These are phyloP conservation scores for Drechslerella coelobrocha DNA, from an alignment of 2,329 filamentous ascomycete species.

Conservation along the genomic window DNA sequence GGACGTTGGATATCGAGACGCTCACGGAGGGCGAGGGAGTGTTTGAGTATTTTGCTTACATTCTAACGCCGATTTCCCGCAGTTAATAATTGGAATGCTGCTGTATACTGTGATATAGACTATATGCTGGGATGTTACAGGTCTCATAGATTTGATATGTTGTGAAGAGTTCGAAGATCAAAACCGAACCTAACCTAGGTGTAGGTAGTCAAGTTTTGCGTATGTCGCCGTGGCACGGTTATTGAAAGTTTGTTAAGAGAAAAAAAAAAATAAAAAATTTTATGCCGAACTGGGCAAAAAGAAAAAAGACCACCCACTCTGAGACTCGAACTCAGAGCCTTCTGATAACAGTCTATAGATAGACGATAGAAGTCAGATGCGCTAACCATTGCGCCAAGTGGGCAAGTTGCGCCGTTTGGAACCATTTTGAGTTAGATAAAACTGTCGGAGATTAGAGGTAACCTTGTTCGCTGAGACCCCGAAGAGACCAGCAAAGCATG, in stretches of 20 bases:
- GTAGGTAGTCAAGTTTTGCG: too few relatives aligned
- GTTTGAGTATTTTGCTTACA: slow-evolving; percentile 53
- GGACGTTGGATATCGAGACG: slow-evolving; percentile 50
- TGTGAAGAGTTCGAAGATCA: too few relatives aligned
- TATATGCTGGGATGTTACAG: too few relatives aligned
- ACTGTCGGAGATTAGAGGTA: background rate
- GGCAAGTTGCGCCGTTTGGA: background rate
- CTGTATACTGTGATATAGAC: too few relatives aligned
- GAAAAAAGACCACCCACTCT: background rate
- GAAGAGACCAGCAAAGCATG: too few relatives aligned
- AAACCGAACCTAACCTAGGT: too few relatives aligned
- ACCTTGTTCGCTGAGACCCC: too few relatives aligned
- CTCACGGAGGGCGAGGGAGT: slow-evolving; percentile 51
- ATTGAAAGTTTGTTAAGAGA: background rate
- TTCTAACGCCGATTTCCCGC: slow-evolving; percentile 56
- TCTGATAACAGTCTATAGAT: background rate
- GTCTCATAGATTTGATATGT: too few relatives aligned
- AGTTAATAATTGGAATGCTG: too few relatives aligned
- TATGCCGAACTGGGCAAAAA: background rate
- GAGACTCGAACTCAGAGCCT: slow-evolving; percentile 8
- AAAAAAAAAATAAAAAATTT: background rate
- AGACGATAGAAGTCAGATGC: slow-evolving; percentile 10
- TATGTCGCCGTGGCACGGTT: too few relatives aligned
- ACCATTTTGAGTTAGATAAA: background rate
- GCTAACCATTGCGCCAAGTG: slow-evolving; percentile 17